Percentiles rank a stretch among this genome's conserved stretches.
Conservation (phyloP, 2,329 filamentous ascomycete species). For the Colletotrichum simmondsii region DNA sequence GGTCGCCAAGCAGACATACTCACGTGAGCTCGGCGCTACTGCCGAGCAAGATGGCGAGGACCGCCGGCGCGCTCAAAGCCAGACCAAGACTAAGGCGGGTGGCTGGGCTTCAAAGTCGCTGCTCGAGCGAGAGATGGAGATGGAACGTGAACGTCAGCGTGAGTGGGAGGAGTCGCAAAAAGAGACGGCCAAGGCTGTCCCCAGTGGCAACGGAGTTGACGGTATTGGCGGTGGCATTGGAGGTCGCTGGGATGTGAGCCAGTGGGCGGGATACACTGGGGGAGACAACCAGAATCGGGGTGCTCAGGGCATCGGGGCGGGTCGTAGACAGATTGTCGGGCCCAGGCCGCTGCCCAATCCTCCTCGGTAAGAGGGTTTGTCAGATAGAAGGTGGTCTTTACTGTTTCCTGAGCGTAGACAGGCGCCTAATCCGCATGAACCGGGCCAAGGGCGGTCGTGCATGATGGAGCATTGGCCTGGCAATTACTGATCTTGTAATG, state of each 20-base stretch:
- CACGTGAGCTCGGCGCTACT: constrained; percentile 64
- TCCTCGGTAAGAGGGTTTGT: constrained; percentile 12
- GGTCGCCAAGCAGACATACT: constrained; percentile 60
- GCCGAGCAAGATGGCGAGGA: constrained; percentile 73
- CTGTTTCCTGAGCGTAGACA: neutral
- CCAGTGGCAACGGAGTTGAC: constrained; percentile 64
- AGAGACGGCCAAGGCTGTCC: constrained; percentile 67
- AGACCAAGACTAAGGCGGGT: constrained; percentile 69
- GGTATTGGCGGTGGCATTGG: constrained; percentile 74
- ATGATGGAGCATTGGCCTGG: neutral
- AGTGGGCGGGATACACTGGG: constrained; percentile 80
- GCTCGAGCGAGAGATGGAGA: constrained; percentile 83
- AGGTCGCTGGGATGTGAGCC: constrained; percentile 79
- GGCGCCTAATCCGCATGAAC: neutral
- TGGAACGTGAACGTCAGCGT: constrained; percentile 78
- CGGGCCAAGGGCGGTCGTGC: neutral
- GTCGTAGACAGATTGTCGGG: constrained; percentile 82
- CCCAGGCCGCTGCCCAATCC: constrained; percentile 70
- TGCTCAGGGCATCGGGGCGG: constrained; percentile 73
- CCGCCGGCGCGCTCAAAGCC: constrained; percentile 66
- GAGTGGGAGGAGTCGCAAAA: constrained; percentile 85
- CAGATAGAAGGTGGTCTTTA: neutral
- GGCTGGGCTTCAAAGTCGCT: constrained; percentile 76
- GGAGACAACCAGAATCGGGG: constrained; percentile 80
- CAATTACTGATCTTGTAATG: neutral